Base-by-base conservation (phyloP, 495 filamentous ascomycete genomes). In the Parathielavia appendiculata region DNA sequence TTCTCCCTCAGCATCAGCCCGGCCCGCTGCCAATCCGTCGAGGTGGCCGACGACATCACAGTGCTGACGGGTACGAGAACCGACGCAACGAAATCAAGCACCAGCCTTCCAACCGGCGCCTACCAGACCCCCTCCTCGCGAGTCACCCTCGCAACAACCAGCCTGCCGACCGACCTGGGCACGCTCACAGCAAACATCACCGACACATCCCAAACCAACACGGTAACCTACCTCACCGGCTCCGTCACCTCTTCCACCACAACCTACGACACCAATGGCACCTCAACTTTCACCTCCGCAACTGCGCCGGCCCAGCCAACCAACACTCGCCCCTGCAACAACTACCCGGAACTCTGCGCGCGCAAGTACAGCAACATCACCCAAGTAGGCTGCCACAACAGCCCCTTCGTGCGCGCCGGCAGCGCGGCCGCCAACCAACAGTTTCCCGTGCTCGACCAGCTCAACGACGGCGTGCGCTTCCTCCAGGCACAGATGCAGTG, bases 291-390 rank as follows among this genome's bases (percentile, higher is more conserved):
- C 12, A 71, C 70, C 13, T 63, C 75, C 7, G 26, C 26, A 2
- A 69, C 78, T 0, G 48, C 79, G 4, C 63, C 73, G 9, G 73
- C 81, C 0, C 65, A 71, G 17, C 73, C 81, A 0, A 81, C 80
- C 2, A 90, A 90, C 64, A 89, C 85, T 0, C 83, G 80, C 56
- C 84, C 90, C 4, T 97, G 92, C 78, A 97, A 97, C 70, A 81
- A 82, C 69, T 89, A 92, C 63, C 73, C 83, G n/a, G 89, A 95
- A 66, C 84, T 95, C 65, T 97, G 92, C 73, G 69, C 67, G 9
- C 80, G 91, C 47, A 83, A 83, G 56, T 97, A 92, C 67, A 88
- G 87, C 74, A 93, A 96, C 70, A 89, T 97, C 69, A 93, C 91
- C 54, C 78, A 89, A 66, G 84, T 97, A 4, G 88, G 86, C 20